Evolutionary conservation across 2,329 filamentous ascomycete genomes (phyloP).

Genomic region (Leptographium wingfieldii): DNA sequence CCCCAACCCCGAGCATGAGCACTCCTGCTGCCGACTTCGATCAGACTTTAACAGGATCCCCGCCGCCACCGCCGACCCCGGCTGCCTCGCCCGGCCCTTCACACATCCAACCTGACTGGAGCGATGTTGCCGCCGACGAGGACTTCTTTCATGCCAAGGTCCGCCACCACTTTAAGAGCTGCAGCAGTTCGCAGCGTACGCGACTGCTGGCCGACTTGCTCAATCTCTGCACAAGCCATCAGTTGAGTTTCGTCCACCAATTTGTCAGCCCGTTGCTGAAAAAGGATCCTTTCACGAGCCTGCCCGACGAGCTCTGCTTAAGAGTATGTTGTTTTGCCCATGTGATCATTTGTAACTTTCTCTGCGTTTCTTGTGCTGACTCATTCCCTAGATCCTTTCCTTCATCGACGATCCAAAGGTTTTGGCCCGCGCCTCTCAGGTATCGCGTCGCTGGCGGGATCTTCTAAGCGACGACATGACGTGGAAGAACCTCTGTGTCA

Average conservation of each 20-base stretch:
- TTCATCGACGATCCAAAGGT: constrained; percentile 97
- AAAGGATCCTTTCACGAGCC: constrained; percentile 85
- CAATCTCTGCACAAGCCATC: constrained; percentile 88
- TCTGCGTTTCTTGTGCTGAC: neutral
- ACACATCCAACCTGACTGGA: constrained; percentile 57
- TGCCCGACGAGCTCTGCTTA: constrained; percentile 88
- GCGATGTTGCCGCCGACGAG: constrained; percentile 64
- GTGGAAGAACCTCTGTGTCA: constrained; percentile 94
- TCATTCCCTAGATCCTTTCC: constrained; percentile 58
- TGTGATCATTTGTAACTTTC: no score
- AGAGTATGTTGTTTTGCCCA: constrained; percentile 42
- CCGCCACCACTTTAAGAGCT: constrained; percentile 65
- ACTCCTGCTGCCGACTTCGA: constrained; percentile 52
- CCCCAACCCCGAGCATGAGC: constrained; percentile 51
- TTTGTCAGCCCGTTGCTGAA: constrained; percentile 90
- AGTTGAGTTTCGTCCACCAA: constrained; percentile 90
- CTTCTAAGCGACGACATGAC: constrained; percentile 92
- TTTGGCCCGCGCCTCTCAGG: constrained; percentile 82
- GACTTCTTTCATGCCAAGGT: constrained; percentile 72
- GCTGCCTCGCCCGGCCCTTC: constrained; percentile 53
- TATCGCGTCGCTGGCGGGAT: constrained; percentile 90
- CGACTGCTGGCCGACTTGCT: constrained; percentile 76
- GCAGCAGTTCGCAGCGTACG: constrained; percentile 64
- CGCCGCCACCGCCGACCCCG: constrained; percentile 52
- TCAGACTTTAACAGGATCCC: constrained; percentile 46